phyloP scores from a whole-genome alignment of 306 rosid genomes.

The Begonia peltatifolia region DNA sequence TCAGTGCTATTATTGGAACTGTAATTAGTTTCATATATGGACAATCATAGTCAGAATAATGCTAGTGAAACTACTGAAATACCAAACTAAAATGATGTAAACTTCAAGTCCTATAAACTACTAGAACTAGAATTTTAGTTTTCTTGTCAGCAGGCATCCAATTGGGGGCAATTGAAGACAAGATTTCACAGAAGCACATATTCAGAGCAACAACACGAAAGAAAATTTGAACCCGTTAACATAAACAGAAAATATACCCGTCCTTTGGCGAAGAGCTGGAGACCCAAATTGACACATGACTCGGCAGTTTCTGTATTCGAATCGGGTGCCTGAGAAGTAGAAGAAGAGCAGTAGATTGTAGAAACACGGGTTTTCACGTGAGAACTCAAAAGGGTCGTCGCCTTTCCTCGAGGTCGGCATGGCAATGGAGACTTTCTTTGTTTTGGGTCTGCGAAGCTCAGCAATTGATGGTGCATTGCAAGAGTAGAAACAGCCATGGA shows the following conservation, averaged over 20 bases:
- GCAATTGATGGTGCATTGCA: slow-evolving; percentile 35
- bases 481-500: slow-evolving; percentile 50
- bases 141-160: too few relatives aligned
- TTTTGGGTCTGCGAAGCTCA: slow-evolving; percentile 33
- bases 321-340: slow-evolving; percentile 63
- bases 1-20: too few relatives aligned
- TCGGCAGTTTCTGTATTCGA: slow-evolving; percentile 51
- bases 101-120: too few relatives aligned
- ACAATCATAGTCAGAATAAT: too few relatives aligned
- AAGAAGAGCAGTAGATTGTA: slow-evolving; percentile 33
- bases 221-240: background rate
- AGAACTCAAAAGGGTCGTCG: slow-evolving; percentile 15
- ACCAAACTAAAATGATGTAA: too few relatives aligned
- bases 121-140: too few relatives aligned
- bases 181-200: slow-evolving; percentile 1
- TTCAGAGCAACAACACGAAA: background rate
- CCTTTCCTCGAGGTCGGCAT: slow-evolving; percentile 15
- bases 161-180: too few relatives aligned
- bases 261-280: slow-evolving; percentile 85
- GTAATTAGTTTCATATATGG: too few relatives aligned
- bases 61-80: too few relatives aligned
- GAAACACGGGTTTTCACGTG: slow-evolving; percentile 17
- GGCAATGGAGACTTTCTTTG: slow-evolving; percentile 14
- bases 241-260: slow-evolving; percentile 28
- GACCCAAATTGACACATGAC: slow-evolving; percentile 76